Evolutionary conservation across 192 early-diverging fungal genomes (phyloP).

Genomic region (Umbelopsis sp.): DNA sequence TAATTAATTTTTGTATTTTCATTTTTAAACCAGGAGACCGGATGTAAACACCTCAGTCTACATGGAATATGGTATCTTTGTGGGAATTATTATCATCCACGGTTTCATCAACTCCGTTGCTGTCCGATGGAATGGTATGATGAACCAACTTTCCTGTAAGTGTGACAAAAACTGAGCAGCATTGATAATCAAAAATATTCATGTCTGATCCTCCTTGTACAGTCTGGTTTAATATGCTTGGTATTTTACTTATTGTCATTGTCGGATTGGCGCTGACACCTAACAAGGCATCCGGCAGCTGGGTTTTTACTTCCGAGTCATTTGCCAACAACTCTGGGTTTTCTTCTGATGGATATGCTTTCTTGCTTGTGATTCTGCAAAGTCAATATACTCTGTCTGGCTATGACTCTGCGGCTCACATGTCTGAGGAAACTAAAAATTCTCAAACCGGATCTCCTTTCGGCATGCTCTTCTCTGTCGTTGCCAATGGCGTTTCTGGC

Average conservation of each 20-base stretch:
- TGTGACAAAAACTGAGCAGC: neutral
- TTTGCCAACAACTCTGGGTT: conserved; percentile 52
- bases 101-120: conserved; percentile 55
- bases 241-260: conserved; percentile 39
- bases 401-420: conserved; percentile 48
- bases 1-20: neutral
- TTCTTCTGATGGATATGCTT: conserved; percentile 47
- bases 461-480: conserved; percentile 49
- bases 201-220: neutral
- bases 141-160: conserved; percentile 54
- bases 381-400: conserved; percentile 62
- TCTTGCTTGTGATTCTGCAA: conserved; percentile 52
- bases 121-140: conserved; percentile 45
- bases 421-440: conserved; percentile 52
- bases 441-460: conserved; percentile 51
- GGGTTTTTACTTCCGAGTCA: conserved; percentile 39
- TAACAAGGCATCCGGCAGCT: conserved; percentile 42
- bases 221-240: conserved; percentile 42
- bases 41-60: conserved; percentile 39
- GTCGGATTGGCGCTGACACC: conserved; percentile 33
- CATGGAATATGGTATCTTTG: conserved; percentile 52
- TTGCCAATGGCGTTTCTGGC: conserved; percentile 41
- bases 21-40: conserved; percentile 30
- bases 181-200: neutral
- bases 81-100: conserved; percentile 53